These are phyloP conservation scores for Berkeleyomyces rouxiae DNA, from an alignment of 2,329 filamentous ascomycete species.

Conservation along the genomic window DNA sequence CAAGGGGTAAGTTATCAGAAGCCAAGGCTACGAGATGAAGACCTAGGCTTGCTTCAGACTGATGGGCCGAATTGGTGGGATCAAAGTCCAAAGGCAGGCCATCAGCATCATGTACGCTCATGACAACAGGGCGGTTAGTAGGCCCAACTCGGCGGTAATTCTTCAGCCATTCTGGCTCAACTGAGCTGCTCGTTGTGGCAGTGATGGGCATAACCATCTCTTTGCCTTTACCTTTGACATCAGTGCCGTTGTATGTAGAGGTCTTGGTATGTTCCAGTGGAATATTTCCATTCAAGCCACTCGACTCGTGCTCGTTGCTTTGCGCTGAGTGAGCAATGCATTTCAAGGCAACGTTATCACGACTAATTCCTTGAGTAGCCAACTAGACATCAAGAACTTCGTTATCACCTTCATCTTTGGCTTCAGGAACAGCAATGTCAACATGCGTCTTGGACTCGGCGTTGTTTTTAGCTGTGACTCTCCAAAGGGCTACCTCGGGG, in stretches of 20 bases:
- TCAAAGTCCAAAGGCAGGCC: conserved; percentile 6
- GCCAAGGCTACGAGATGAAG: conserved; percentile 3
- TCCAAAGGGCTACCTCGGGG: conserved; percentile 7
- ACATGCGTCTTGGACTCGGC: conserved; percentile 3
- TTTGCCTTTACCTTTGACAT: background rate
- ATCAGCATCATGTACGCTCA: conserved; percentile 3
- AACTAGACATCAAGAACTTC: conserved; percentile 11
- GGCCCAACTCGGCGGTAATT: conserved; percentile 1
- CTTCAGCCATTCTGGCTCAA: conserved; percentile 7
- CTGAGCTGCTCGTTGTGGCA: background rate
- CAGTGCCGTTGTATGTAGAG: background rate
- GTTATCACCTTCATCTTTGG: background rate
- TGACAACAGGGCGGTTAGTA: background rate
- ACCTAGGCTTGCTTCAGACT: background rate
- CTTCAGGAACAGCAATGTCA: conserved; percentile 10
- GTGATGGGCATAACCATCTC: background rate
- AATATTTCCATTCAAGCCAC: background rate
- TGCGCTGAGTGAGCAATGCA: background rate
- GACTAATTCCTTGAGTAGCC: conserved; percentile 9
- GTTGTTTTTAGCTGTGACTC: background rate
- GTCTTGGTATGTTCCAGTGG: background rate
- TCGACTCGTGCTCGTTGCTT: background rate
- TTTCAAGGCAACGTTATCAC: background rate
- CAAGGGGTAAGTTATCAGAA: conserved; percentile 1
- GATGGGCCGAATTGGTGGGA: background rate